Conservation (phyloP, 345 rosid species). For the Alliaria petiolata region DNA sequence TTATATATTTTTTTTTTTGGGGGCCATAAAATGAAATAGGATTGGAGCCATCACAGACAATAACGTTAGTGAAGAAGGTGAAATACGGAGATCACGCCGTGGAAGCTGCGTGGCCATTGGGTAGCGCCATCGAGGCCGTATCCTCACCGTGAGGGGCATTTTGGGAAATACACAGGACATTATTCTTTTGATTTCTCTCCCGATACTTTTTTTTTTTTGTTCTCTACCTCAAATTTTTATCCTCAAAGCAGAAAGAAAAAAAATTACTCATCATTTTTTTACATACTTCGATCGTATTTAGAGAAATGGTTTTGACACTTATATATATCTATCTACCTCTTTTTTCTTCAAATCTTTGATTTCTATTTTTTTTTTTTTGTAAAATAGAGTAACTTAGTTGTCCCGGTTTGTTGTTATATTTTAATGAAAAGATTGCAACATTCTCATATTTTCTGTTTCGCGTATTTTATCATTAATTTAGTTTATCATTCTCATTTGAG, state of each 20-base stretch:
- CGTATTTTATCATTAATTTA: neutral
- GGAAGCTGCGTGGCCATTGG: slow-evolving; percentile 99
- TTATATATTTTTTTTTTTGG: too few relatives aligned
- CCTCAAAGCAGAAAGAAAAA: neutral
- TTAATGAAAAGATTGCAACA: neutral
- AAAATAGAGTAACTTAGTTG: neutral
- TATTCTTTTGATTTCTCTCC: slow-evolving; percentile 21
- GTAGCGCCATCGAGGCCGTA: slow-evolving; percentile 94
- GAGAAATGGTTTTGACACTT: slow-evolving; percentile 3
- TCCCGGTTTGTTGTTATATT: neutral
- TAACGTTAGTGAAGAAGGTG: slow-evolving; percentile 82
- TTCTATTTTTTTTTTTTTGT: neutral
- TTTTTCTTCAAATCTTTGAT: neutral
- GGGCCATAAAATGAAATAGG: slow-evolving; percentile 48
- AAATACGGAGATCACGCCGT: slow-evolving; percentile 58
- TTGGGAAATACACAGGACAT: slow-evolving; percentile 6
- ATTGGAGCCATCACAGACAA: slow-evolving; percentile 67
- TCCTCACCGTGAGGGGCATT: slow-evolving; percentile 40
- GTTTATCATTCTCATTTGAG: too few relatives aligned
- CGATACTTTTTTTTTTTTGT: neutral
- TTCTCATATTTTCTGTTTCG: neutral
- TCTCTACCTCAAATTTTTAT: neutral
- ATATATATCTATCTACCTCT: too few relatives aligned
- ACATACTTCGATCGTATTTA: too few relatives aligned
- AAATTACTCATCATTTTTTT: too few relatives aligned